phyloP scores from a whole-genome alignment of 2,329 filamentous ascomycete species.

The Rosellinia necatrix region DNA sequence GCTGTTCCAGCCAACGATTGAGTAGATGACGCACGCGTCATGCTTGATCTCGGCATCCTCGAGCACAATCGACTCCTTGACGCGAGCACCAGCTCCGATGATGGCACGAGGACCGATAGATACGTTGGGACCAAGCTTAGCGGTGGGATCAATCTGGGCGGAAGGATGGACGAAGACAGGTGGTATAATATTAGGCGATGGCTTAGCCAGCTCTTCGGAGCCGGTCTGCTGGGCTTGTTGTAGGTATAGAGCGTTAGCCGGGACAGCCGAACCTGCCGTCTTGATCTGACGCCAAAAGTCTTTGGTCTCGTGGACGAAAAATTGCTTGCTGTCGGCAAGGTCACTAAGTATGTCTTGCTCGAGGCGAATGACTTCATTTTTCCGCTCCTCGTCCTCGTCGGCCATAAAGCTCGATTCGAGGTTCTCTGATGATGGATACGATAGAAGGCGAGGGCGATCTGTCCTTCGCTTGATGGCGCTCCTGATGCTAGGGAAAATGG shows the following conservation, averaged over 20 bases:
- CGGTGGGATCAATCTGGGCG: slow-evolving; percentile 87
- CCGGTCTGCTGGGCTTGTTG: slow-evolving; percentile 88
- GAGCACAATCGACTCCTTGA: slow-evolving; percentile 95
- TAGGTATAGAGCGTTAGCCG: slow-evolving; percentile 94
- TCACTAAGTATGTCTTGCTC: slow-evolving; percentile 97
- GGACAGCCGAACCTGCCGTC: slow-evolving; percentile 94
- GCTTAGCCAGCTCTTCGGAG: slow-evolving; percentile 79
- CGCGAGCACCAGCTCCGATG: slow-evolving; percentile 83
- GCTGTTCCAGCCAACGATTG: slow-evolving; percentile 96
- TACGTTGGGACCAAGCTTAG: slow-evolving; percentile 96
- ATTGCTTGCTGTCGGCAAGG: slow-evolving; percentile 94
- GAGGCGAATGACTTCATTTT: slow-evolving; percentile 86
- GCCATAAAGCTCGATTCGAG: slow-evolving; percentile 69
- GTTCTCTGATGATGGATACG: slow-evolving; percentile 96
- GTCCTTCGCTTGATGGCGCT: slow-evolving; percentile 94
- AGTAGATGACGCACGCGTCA: slow-evolving; percentile 92
- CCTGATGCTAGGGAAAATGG: slow-evolving; percentile 94
- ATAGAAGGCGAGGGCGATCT: slow-evolving; percentile 85
- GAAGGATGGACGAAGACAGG: slow-evolving; percentile 96
- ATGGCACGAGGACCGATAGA: slow-evolving; percentile 88
- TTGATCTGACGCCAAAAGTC: slow-evolving; percentile 99
- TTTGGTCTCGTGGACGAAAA: slow-evolving; percentile 98
- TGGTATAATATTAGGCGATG: slow-evolving; percentile 84
- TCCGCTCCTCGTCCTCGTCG: slow-evolving; percentile 73
- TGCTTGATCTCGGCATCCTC: slow-evolving; percentile 97